A percentile compares a stretch with the other conserved stretches of the same genome.
phyloP scores from a whole-genome alignment of 495 filamentous ascomycete species.

The Aspergillus panamensis region DNA sequence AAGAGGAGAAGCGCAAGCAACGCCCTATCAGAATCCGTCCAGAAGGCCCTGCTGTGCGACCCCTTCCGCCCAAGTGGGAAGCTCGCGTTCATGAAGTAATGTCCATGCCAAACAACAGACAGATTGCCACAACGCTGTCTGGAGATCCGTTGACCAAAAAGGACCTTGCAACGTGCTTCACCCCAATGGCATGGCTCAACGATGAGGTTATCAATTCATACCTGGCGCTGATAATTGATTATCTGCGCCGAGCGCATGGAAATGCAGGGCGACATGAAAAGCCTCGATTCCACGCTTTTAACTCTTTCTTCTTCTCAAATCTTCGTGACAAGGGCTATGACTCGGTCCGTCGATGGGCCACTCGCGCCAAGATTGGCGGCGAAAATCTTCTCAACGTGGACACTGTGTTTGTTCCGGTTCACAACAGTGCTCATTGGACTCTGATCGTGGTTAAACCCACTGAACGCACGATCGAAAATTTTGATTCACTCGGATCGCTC shows the following conservation, averaged over 20 bases:
- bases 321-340: constrained; percentile 51
- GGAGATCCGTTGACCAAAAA: constrained; percentile 54
- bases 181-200: constrained; percentile 65
- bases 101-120: constrained; percentile 19
- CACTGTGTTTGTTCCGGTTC: constrained; percentile 60
- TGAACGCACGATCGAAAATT: constrained; percentile 63
- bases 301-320: constrained; percentile 66
- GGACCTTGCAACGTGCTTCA: constrained; percentile 61
- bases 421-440: constrained; percentile 52
- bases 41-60: constrained; percentile 38
- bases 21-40: constrained; percentile 24
- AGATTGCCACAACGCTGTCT: constrained; percentile 46
- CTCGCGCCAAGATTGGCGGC: constrained; percentile 54
- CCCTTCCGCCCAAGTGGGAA: constrained; percentile 46
- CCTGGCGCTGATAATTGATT: constrained; percentile 56
- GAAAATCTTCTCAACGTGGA: constrained; percentile 52
- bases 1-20: constrained; percentile 22
- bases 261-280: constrained; percentile 42
- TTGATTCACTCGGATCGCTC: constrained; percentile 62
- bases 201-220: constrained; percentile 77
- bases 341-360: constrained; percentile 50
- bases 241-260: constrained; percentile 50
- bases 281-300: constrained; percentile 68
- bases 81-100: constrained; percentile 33
- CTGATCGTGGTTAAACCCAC: constrained; percentile 66